Percentiles rank a stretch among this genome's conserved stretches.
phyloP scores from a whole-genome alignment of 805 yeast genomes.

The Starmerella floris region DNA sequence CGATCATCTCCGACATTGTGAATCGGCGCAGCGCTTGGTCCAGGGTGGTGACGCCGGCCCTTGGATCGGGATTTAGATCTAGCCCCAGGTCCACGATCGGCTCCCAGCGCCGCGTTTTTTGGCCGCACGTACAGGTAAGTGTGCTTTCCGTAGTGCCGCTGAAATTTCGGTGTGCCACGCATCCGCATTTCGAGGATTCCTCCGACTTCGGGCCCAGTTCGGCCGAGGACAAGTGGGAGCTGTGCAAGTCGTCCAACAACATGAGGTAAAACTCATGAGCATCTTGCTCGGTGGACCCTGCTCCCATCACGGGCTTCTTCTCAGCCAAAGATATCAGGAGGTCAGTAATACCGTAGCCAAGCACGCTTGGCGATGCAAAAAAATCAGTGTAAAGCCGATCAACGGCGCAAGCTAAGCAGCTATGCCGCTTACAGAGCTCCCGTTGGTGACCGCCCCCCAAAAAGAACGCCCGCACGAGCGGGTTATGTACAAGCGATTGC shows the following conservation, averaged over 20 bases:
- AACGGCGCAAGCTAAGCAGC: conserved; percentile 73
- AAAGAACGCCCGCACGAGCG: conserved; percentile 65
- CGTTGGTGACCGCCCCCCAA: conserved; percentile 64
- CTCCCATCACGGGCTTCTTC: conserved; percentile 43
- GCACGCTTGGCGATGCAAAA: conserved; percentile 46
- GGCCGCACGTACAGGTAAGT: conserved; percentile 50
- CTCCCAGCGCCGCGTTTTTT: conserved; percentile 58
- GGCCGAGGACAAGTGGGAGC: conserved; percentile 13
- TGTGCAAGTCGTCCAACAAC: conserved; percentile 69
- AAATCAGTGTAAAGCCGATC: conserved; percentile 66
- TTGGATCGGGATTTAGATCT: conserved; percentile 36
- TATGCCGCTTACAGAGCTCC: conserved; percentile 27
- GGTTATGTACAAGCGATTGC: conserved; percentile 83
- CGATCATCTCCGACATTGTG: conserved; percentile 65
- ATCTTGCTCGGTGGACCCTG: conserved; percentile 95
- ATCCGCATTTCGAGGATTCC: conserved; percentile 38
- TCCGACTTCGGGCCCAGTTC: conserved; percentile 1
- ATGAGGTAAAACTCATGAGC: conserved; percentile 98
- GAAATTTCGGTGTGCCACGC: conserved; percentile 73
- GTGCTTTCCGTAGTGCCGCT: conserved; percentile 73
- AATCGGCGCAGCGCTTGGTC: conserved; percentile 61
- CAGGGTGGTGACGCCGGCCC: conserved; percentile 29
- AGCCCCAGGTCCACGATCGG: conserved; percentile 83
- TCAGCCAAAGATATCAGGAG: conserved; percentile 79
- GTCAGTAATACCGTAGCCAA: conserved; percentile 71